Evolutionary conservation across 2,329 filamentous ascomycete species (phyloP).

Genomic region (Dactylellina drechsleri): DNA sequence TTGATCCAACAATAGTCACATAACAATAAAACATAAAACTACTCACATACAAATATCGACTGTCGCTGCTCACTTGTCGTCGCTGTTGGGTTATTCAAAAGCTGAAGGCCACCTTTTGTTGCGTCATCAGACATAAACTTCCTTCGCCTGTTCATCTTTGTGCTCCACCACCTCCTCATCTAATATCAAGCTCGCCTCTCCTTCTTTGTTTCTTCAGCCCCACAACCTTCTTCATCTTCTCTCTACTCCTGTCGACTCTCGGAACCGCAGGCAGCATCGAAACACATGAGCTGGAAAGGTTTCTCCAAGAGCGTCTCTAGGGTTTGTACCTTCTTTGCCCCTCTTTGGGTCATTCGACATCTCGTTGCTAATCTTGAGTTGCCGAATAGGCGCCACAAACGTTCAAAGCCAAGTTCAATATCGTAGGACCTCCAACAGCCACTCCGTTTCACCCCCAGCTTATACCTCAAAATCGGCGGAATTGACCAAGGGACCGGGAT

Average conservation of each 20-base stretch:
- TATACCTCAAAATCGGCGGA: slow-evolving; percentile 1
- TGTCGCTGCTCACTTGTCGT: not conserved
- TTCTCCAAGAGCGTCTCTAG: slow-evolving; percentile 88
- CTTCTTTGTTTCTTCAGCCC: slow-evolving; percentile 21
- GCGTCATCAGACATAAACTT: slow-evolving; percentile 53
- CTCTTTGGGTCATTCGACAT: not conserved
- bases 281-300: slow-evolving; percentile 92
- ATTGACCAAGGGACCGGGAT: slow-evolving; percentile 21
- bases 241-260: slow-evolving; percentile 6
- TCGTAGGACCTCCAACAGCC: slow-evolving; percentile 64
- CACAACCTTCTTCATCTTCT: slow-evolving; percentile 26
- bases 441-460: not conserved
- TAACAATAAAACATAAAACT: not conserved
- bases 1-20: not conserved
- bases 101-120: slow-evolving; percentile 30
- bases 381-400: slow-evolving; percentile 79
- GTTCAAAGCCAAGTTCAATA: slow-evolving; percentile 90
- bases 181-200: not conserved
- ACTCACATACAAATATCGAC: not conserved
- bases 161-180: slow-evolving; percentile 32
- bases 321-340: slow-evolving; percentile 67
- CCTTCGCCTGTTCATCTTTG: slow-evolving; percentile 15
- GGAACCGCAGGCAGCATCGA: slow-evolving; percentile 10
- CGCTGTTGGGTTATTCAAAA: not conserved
- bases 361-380: slow-evolving; percentile 59